A percentile compares a stretch with the other conserved stretches of the same genome.
phyloP scores from a whole-genome alignment of 108 stramenopile species.

The Epithemia pelagica region DNA sequence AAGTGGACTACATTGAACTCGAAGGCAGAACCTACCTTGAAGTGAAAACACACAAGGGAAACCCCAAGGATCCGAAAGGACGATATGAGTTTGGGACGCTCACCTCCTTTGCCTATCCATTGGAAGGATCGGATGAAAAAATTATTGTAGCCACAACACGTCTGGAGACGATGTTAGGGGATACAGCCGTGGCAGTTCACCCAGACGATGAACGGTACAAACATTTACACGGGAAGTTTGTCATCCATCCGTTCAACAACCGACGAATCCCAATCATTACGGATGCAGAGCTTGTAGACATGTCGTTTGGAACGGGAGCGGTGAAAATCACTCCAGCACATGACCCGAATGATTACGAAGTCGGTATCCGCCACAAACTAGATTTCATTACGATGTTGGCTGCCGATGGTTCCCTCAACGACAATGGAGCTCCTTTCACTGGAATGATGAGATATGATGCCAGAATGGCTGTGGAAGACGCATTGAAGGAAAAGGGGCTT shows the following conservation, averaged over 20 bases:
- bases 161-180: constrained; percentile 99
- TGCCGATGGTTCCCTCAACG: constrained; percentile 90
- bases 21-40: constrained; percentile 86
- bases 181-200: constrained; percentile 97
- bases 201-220: constrained; percentile 96
- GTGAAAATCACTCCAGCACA: constrained; percentile 99
- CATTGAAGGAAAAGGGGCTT: constrained; percentile 89
- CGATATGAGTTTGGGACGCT: constrained; percentile 98
- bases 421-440: constrained; percentile 81
- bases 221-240: constrained; percentile 92
- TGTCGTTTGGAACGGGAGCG: constrained; percentile 98
- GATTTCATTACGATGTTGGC: constrained; percentile 89
- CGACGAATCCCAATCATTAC: constrained; percentile 89
- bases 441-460: constrained; percentile 99
- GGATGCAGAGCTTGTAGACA: constrained; percentile 94
- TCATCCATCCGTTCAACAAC: constrained; percentile 95
- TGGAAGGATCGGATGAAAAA: constrained; percentile 88
- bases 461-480: constrained; percentile 92
- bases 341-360: constrained; percentile 99
- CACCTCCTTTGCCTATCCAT: constrained; percentile 95
- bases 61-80: constrained; percentile 77
- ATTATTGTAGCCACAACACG: constrained; percentile 98
- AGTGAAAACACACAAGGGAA: constrained; percentile 95
- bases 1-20: constrained; percentile 95
- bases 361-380: constrained; percentile 93